These are phyloP conservation scores for Stagonosporopsis chrysanthemi DNA, from an alignment of 2,329 filamentous ascomycete genomes.

Conservation along the genomic window DNA sequence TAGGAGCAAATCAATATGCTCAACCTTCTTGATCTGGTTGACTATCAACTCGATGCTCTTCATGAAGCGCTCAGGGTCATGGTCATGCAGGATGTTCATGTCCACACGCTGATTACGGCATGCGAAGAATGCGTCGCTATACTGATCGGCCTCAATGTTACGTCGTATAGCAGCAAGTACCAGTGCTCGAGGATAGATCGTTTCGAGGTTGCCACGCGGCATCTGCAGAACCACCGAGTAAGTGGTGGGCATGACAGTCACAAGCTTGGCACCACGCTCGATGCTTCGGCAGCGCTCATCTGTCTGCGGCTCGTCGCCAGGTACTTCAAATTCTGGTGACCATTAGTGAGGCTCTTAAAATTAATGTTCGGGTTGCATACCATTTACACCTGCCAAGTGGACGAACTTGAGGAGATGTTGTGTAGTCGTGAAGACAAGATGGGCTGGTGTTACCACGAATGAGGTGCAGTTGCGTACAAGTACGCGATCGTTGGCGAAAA, in stretches of 20 bases:
- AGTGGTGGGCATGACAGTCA: conserved; percentile 87
- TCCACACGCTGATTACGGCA: conserved; percentile 95
- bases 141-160: conserved; percentile 81
- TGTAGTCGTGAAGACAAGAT: conserved; percentile 90
- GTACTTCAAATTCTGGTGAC: conserved; percentile 76
- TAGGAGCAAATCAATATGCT: conserved; percentile 89
- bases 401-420: conserved; percentile 95
- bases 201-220: conserved; percentile 94
- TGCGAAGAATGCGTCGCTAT: conserved; percentile 81
- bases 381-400: conserved; percentile 72
- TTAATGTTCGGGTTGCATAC: conserved; percentile 54
- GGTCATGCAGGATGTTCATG: conserved; percentile 96
- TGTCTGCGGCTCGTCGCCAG: conserved; percentile 85
- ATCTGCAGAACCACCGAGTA: conserved; percentile 91
- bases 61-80: conserved; percentile 87
- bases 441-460: conserved; percentile 79
- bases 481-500: conserved; percentile 78
- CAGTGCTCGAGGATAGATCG: conserved; percentile 90
- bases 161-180: conserved; percentile 88
- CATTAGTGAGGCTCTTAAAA: conserved; percentile 6
- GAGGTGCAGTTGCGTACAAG: conserved; percentile 91
- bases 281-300: conserved; percentile 93
- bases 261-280: conserved; percentile 84
- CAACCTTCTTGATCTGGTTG: conserved; percentile 80
- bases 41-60: conserved; percentile 77